Evolutionary conservation across 2,329 filamentous ascomycete species (phyloP).

Genomic region (Atkinsonella hypoxylon): DNA sequence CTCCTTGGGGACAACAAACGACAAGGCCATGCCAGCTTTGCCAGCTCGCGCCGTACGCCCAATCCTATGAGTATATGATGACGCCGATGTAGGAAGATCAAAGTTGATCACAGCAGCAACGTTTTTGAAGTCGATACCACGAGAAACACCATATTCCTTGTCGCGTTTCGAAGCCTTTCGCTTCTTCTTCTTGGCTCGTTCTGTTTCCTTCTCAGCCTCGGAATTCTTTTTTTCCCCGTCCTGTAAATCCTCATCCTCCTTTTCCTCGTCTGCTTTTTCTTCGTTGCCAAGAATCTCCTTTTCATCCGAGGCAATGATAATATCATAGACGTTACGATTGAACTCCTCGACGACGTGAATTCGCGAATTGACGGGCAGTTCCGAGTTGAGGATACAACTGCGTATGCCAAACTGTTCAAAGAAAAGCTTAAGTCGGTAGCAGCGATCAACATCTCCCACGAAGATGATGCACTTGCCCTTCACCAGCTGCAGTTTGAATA

Average conservation of each 20-base stretch:
- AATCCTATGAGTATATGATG: constrained; percentile 94
- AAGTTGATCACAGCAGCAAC: constrained; percentile 95
- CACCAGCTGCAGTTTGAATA: constrained; percentile 88
- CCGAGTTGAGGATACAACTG: constrained; percentile 86
- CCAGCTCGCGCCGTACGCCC: constrained; percentile 86
- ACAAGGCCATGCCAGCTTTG: constrained; percentile 88
- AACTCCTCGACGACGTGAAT: constrained; percentile 96
- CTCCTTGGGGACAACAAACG: constrained; percentile 76
- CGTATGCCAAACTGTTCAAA: constrained; percentile 95
- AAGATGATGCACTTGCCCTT: constrained; percentile 72
- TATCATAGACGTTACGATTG: constrained; percentile 93
- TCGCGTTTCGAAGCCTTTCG: constrained; percentile 49
- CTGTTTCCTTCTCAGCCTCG: constrained; percentile 15
- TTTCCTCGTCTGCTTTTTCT: constrained; percentile 28
- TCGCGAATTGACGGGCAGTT: constrained; percentile 83
- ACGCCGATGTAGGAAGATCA: constrained; percentile 76
- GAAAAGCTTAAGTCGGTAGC: constrained; percentile 87
- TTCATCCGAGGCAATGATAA: constrained; percentile 92
- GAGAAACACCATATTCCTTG: constrained; percentile 87
- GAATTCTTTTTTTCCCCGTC: constrained; percentile 15
- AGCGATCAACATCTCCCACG: constrained; percentile 74
- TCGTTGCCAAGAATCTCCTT: constrained; percentile 68
- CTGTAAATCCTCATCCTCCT: constrained; percentile 34
- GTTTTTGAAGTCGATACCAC: constrained; percentile 91
- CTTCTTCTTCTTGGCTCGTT: constrained; percentile 19